Evolutionary conservation across 1,284 basidiomycete species (phyloP).

Genomic region (Tylopilus sp.): DNA sequence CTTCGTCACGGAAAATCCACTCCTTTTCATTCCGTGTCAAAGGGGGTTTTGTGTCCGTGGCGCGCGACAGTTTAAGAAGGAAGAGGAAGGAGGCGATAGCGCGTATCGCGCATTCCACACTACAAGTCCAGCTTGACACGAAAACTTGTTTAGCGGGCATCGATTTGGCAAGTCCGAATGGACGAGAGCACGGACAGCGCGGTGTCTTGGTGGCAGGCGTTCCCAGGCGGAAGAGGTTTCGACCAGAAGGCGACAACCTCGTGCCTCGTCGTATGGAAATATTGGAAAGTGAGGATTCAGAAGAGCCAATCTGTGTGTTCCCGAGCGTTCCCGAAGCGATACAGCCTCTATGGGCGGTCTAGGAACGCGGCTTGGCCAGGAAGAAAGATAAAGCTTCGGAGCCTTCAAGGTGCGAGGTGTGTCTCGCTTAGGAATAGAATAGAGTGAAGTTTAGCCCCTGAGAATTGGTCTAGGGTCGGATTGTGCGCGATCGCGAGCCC

Average conservation of each 20-base stretch:
- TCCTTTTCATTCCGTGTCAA: conserved; percentile 3
- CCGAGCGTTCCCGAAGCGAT: conserved; percentile 22
- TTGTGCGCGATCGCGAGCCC: background rate
- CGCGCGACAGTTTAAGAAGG: background rate
- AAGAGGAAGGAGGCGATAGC: conserved; percentile 27
- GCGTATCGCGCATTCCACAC: conserved; percentile 26
- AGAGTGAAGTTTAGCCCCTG: background rate
- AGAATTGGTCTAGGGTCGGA: background rate
- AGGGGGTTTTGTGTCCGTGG: conserved; percentile 12
- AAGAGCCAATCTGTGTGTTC: conserved; percentile 4
- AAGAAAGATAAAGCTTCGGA: background rate
- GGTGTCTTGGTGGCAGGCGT: conserved; percentile 20
- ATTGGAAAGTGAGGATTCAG: conserved; percentile 10
- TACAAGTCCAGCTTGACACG: conserved; percentile 5
- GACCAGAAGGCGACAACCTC: conserved; percentile 18
- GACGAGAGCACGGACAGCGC: conserved; percentile 15
- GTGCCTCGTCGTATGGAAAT: conserved; percentile 16
- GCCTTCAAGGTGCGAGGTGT: background rate
- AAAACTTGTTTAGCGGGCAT: conserved; percentile 14
- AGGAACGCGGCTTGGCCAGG: conserved; percentile 4
- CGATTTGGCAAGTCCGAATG: conserved; percentile 18
- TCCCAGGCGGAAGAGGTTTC: conserved; percentile 14
- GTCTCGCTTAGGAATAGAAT: background rate
- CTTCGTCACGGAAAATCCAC: conserved; percentile 13
- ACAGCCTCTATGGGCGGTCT: background rate